Percentiles rank a stretch among this genome's conserved stretches.
Evolutionary conservation across 164 flowering plant species (phyloP).

Genomic region (Nymphaea thermarum): DNA sequence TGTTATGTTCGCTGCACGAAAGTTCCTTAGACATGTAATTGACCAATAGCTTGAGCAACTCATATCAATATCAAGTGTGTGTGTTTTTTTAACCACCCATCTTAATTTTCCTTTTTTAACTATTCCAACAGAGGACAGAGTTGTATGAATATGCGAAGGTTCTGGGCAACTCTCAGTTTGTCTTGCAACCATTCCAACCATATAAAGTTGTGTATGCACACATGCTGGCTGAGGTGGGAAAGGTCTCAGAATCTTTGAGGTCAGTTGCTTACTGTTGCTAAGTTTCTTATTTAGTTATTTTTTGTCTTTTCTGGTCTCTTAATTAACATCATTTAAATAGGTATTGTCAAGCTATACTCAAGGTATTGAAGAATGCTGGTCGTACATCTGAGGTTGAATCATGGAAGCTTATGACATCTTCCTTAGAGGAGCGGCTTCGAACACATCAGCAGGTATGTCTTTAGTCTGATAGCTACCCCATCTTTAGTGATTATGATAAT

Average conservation of each 20-base stretch:
- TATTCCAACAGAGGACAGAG: conserved; percentile 7
- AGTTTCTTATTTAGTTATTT: background rate
- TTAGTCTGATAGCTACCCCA: background rate
- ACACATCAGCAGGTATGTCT: conserved; percentile 56
- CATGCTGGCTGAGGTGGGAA: conserved; percentile 82
- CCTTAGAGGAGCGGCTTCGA: conserved; percentile 65
- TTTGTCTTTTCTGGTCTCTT: background rate
- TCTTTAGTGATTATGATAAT: no score
- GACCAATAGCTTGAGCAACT: background rate
- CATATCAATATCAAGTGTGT: background rate
- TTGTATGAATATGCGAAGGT: conserved; percentile 39
- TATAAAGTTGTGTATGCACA: conserved; percentile 64
- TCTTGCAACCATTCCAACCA: conserved; percentile 68
- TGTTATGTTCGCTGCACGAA: no score
- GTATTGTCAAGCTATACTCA: conserved; percentile 60
- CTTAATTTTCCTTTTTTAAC: background rate
- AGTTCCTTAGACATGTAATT: background rate
- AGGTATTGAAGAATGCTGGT: conserved; percentile 48
- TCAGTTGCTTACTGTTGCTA: background rate
- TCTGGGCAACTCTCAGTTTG: conserved; percentile 76
- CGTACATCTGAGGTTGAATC: conserved; percentile 55
- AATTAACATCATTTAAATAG: conserved; percentile 13
- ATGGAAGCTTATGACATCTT: conserved; percentile 38
- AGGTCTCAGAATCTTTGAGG: conserved; percentile 45
- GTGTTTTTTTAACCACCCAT: no score